phyloP scores from a whole-genome alignment of 305 asterid genomes.

The Solanum hybrid region DNA sequence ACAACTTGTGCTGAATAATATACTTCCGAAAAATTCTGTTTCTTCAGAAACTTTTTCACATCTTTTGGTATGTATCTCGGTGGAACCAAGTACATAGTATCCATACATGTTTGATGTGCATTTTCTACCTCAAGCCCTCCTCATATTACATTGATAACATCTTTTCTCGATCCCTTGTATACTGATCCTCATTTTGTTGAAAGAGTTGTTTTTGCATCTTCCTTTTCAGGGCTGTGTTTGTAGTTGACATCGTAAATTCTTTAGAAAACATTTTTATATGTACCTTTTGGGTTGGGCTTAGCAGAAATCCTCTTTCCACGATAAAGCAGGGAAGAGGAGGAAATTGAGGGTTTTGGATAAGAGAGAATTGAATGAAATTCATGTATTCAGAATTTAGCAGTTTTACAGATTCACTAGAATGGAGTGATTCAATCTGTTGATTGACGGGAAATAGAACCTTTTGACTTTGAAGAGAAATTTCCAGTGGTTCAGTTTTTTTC shows the following conservation, averaged over 20 bases:
- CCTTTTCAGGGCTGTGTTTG: not conserved
- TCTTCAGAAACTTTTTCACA: not conserved
- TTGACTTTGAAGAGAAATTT: not conserved
- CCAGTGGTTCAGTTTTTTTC: not conserved
- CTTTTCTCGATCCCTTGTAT: not conserved
- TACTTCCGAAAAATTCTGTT: not conserved
- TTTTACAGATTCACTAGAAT: not conserved
- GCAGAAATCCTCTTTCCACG: not conserved
- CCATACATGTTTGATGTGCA: not conserved
- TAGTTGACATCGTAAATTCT: not conserved
- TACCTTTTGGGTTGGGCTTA: not conserved
- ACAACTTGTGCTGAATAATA: not conserved
- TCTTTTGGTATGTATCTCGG: not conserved
- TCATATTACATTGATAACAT: not conserved
- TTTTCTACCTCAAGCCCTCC: not conserved
- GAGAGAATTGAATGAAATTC: not conserved
- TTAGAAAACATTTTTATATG: not conserved
- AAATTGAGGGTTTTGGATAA: not conserved
- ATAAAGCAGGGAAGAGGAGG: not conserved
- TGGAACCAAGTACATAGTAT: not conserved
- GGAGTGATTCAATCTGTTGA: not conserved
- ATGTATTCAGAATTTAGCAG: not conserved
- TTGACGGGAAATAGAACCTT: not conserved
- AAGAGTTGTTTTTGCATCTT: not conserved
- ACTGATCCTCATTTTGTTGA: not conserved